Conservation (phyloP, 75 land plant genomes). For the Picea glauca region DNA sequence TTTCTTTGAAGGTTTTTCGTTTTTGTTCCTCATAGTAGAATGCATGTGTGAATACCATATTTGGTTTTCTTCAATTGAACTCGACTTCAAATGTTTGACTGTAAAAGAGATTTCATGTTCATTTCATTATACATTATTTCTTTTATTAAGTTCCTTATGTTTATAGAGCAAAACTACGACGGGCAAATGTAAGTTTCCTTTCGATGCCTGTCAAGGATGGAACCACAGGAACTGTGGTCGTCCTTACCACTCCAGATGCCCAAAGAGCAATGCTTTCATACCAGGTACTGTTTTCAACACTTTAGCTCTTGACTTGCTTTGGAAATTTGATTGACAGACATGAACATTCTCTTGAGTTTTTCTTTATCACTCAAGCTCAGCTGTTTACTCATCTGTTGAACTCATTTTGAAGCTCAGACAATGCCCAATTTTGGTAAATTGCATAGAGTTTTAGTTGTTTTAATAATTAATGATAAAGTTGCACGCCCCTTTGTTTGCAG, state of each 20-base stretch:
- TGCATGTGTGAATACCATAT: not conserved
- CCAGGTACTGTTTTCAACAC: conserved; percentile 39
- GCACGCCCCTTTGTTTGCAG: conserved; percentile 27
- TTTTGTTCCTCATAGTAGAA: not conserved
- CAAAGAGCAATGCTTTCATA: conserved; percentile 99
- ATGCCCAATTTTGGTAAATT: not conserved
- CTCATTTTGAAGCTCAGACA: conserved; percentile 11
- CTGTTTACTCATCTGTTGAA: not conserved
- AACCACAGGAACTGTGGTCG: conserved; percentile 97
- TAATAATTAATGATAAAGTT: not conserved
- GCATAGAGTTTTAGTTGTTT: not conserved
- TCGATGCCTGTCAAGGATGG: conserved; percentile 82
- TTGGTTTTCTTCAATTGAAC: not conserved
- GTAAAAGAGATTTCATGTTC: not conserved
- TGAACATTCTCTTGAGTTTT: not conserved
- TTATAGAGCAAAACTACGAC: conserved; percentile 67
- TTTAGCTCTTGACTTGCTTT: not conserved
- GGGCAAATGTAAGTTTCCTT: conserved; percentile 90
- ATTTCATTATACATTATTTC: conserved; percentile 1
- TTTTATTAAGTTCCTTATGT: conserved; percentile 7
- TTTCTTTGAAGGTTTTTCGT: not conserved
- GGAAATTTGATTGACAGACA: not conserved
- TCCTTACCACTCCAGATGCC: conserved; percentile 97
- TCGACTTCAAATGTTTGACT: conserved; percentile 1
- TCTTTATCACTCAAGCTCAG: not conserved